phyloP scores from a whole-genome alignment of 2,329 filamentous ascomycete genomes.

The Juglanconis oblonga region DNA sequence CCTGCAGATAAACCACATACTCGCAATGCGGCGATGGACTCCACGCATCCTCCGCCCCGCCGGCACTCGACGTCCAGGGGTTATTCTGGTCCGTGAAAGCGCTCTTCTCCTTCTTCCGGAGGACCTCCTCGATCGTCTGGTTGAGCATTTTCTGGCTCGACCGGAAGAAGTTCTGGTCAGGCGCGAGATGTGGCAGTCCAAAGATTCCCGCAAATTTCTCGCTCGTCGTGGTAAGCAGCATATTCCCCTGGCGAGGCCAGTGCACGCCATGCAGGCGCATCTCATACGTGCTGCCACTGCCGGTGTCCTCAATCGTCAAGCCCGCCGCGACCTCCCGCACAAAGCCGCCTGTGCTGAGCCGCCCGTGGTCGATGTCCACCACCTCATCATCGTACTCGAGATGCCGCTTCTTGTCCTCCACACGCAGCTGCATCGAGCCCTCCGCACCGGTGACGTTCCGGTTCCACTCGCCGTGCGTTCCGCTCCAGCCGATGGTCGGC shows the following conservation, averaged over 20 bases:
- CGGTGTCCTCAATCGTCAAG: conserved; percentile 68
- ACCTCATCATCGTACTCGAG: conserved; percentile 39
- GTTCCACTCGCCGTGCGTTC: conserved; percentile 59
- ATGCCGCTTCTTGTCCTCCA: conserved; percentile 54
- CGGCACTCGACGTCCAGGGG: conserved; percentile 73
- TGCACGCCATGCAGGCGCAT: conserved; percentile 81
- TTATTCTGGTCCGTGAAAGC: conserved; percentile 57
- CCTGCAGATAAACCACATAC: conserved; percentile 80
- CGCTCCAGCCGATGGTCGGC: conserved; percentile 64
- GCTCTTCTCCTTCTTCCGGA: conserved; percentile 61
- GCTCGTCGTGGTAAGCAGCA: conserved; percentile 84
- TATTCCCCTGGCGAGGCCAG: conserved; percentile 74
- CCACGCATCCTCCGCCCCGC: conserved; percentile 56
- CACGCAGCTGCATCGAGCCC: conserved; percentile 67
- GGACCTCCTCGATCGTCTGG: conserved; percentile 64
- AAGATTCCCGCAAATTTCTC: conserved; percentile 94
- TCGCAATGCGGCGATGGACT: conserved; percentile 77
- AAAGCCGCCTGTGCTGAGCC: conserved; percentile 44
- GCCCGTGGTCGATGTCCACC: conserved; percentile 25
- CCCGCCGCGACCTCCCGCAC: conserved; percentile 68
- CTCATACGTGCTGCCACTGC: conserved; percentile 72
- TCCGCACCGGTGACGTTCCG: conserved; percentile 75
- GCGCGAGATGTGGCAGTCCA: conserved; percentile 77
- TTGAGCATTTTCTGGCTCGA: conserved; percentile 67
- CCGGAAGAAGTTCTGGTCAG: conserved; percentile 54